These are phyloP conservation scores for Eimeria maxima DNA, from an alignment of 169 alveolate genomes.

Conservation along the genomic window DNA sequence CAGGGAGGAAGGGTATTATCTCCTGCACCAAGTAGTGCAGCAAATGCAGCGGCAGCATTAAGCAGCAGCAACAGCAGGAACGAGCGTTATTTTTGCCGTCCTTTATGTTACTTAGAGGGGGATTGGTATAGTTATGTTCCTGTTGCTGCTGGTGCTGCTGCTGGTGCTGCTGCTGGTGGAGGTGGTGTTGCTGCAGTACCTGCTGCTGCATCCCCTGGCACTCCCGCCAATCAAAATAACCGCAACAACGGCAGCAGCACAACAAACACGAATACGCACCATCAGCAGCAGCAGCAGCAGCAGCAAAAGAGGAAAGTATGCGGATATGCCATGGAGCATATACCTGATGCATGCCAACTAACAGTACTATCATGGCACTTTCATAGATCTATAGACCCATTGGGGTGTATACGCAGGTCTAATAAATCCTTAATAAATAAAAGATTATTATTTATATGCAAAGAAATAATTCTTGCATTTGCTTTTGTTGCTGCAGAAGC, in stretches of 20 bases:
- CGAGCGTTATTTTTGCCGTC: slow-evolving; percentile 72
- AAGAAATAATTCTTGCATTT: slow-evolving; percentile 19
- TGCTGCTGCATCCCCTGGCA: too few relatives aligned
- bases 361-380: slow-evolving; percentile 70
- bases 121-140: slow-evolving; percentile 48
- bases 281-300: slow-evolving; percentile 46
- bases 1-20: too few relatives aligned
- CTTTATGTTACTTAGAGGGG: slow-evolving; percentile 68
- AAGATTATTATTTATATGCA: slow-evolving; percentile 31
- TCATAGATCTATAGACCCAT: slow-evolving; percentile 51
- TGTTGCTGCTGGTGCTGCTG: background rate
- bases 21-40: background rate
- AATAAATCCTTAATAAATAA: background rate
- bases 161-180: too few relatives aligned
- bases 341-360: slow-evolving; percentile 77
- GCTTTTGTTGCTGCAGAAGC: slow-evolving; percentile 62
- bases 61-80: background rate
- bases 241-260: slow-evolving; percentile 6
- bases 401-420: background rate
- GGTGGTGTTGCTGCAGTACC: too few relatives aligned
- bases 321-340: slow-evolving; percentile 69
- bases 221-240: too few relatives aligned
- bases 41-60: background rate
- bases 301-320: slow-evolving; percentile 33
- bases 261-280: background rate